phyloP scores from a whole-genome alignment of 2,329 filamentous ascomycete genomes.

The Venturia pyrina region DNA sequence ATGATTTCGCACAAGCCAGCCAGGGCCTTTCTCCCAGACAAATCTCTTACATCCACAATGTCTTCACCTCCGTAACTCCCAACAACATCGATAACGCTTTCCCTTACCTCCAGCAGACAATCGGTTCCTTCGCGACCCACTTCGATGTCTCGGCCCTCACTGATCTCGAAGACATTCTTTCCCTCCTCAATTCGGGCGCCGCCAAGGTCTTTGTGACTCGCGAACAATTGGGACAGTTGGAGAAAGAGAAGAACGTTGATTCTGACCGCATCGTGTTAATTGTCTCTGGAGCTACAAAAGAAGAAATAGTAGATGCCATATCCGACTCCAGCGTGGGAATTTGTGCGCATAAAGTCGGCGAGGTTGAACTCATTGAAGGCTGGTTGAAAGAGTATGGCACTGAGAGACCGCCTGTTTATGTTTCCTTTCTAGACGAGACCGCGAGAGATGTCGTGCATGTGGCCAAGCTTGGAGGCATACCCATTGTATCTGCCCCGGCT shows the following conservation, averaged over 20 bases:
- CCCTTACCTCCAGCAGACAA: conserved; percentile 45
- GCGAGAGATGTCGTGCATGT: conserved; percentile 32
- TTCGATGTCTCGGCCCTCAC: conserved; percentile 65
- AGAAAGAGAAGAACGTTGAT: conserved; percentile 41
- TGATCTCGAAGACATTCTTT: conserved; percentile 62
- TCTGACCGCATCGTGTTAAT: conserved; percentile 48
- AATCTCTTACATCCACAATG: conserved; percentile 48
- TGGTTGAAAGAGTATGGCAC: conserved; percentile 41
- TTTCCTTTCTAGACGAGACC: conserved; percentile 34
- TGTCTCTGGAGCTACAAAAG: conserved; percentile 33
- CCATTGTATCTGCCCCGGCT: conserved; percentile 60
- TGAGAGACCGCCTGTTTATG: conserved; percentile 39
- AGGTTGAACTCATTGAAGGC: conserved; percentile 33
- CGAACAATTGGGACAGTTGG: conserved; percentile 51
- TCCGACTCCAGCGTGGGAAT: conserved; percentile 19
- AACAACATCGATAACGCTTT: conserved; percentile 38
- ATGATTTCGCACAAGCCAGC: conserved; percentile 31
- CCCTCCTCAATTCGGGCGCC: conserved; percentile 76
- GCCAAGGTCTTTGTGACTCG: conserved; percentile 72
- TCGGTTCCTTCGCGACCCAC: conserved; percentile 51
- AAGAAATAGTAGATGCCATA: conserved; percentile 27
- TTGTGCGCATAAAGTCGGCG: conserved; percentile 20
- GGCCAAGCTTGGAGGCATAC: conserved; percentile 43
- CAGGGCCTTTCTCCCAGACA: conserved; percentile 40
- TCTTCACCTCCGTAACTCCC: conserved; percentile 44